Evolutionary conservation across 805 yeast genomes (phyloP).

Genomic region (Kazachstania viticola): DNA sequence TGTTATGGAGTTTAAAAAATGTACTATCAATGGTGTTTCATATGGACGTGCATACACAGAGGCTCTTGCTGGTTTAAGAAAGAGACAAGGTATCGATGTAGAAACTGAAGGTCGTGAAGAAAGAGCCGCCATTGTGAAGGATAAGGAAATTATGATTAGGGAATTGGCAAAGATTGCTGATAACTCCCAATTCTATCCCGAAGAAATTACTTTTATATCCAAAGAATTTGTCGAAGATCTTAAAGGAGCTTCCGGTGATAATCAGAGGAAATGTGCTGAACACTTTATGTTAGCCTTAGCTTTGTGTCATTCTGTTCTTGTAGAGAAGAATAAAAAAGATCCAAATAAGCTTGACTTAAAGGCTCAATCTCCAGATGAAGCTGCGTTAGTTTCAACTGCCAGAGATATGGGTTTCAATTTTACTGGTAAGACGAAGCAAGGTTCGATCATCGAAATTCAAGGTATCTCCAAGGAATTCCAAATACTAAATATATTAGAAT

Average conservation of each 20-base stretch:
- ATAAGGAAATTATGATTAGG: slow-evolving; percentile 47
- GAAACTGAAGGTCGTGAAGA: slow-evolving; percentile 46
- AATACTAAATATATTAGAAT: slow-evolving; percentile 58
- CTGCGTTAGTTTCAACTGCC: slow-evolving; percentile 74
- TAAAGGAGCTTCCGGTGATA: slow-evolving; percentile 32
- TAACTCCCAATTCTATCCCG: slow-evolving; percentile 36
- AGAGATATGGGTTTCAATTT: slow-evolving; percentile 66
- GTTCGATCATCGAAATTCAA: slow-evolving; percentile 54
- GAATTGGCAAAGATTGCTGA: slow-evolving; percentile 29
- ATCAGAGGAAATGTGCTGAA: slow-evolving; percentile 48
- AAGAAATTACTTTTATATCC: slow-evolving; percentile 61
- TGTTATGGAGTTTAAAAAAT: slow-evolving; percentile 76
- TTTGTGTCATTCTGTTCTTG: slow-evolving; percentile 66
- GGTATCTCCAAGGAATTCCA: slow-evolving; percentile 64
- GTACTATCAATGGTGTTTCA: slow-evolving; percentile 59
- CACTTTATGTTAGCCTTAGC: slow-evolving; percentile 71
- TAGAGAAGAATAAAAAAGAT: slow-evolving; percentile 52
- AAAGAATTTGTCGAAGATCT: slow-evolving; percentile 54
- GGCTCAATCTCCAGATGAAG: slow-evolving; percentile 83
- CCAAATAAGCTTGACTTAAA: slow-evolving; percentile 46
- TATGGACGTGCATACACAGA: slow-evolving; percentile 80
- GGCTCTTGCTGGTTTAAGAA: slow-evolving; percentile 67
- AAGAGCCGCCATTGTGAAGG: slow-evolving; percentile 42
- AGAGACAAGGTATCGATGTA: slow-evolving; percentile 67
- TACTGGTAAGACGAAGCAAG: slow-evolving; percentile 53